Evolutionary conservation across 345 rosid species (phyloP), one percentile per base, ranked within the genome.

Genomic region (Eucalyptus polybractea): DNA sequence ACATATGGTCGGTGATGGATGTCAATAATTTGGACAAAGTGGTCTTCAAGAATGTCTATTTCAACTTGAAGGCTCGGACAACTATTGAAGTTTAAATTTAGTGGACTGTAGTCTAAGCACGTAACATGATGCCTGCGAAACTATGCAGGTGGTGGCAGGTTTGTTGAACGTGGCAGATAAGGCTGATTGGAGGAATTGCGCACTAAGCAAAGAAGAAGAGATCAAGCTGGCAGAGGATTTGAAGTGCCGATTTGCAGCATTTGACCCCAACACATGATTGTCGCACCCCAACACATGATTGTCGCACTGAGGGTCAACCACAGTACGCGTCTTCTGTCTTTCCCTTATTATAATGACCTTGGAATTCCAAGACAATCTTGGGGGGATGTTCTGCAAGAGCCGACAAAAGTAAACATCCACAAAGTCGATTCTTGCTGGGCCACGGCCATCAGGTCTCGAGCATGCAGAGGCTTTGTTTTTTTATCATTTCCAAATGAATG

Each of bases 181-280:
- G 86, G 98, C 99, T 51, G 98, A 97, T 88, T 97, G 99, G 99
- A 96, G 95, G 90, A 94, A 93, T 89, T 97, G 97, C 92, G 91
- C 91, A 67, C 91, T 93, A 47, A 91, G 93, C 93, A 95, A 94
- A 93, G 99, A 94, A 51, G 98, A 97, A 91, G 99, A 97, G 92
- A 88, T 88, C 42, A 93, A 91, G 62, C 90, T 93, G 91, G 95
- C 88, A 2, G 96, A 94, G 89, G 93, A 94, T 50, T 97, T 97
- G 90, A 97, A 96, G 93, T 93, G 92, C 87, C 92, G 62, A 11
- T 97, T 96, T 83, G 92, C 94, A 91, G 97, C 92, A 88, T 94
- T 94, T 85, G 98, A 97, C 89, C 99, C 97, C 47, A 91, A n/a
- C 87, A 88, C 91, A 81, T 94, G 65, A 89, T 31, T 88, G 37